Base-by-base conservation (phyloP, 73 alveolate species). In the Breviolum minutum region DNA sequence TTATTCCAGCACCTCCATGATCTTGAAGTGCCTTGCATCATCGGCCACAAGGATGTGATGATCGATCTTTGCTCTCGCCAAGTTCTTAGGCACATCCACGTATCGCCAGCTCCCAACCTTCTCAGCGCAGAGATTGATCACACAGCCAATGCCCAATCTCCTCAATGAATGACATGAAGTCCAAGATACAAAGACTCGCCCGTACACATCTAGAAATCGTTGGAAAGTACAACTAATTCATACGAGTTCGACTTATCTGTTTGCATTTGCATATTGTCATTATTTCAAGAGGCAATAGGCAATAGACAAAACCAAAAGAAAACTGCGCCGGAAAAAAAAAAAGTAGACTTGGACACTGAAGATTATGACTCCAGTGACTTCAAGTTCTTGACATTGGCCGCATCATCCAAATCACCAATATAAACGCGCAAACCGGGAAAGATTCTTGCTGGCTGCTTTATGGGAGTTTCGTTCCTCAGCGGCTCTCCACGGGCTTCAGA, bases 381-480 rank as follows among this genome's bases (percentile, higher is more conserved):
- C 71, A 83, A 26, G 61, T 83, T 83, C 76, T 83, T 9, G 62
- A 83, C 92, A 60, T 83, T 60, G 6, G 8, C 13, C 11, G 92
- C 92, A 83, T 83, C 92, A 62, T 61, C 73, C 76, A 83, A 61
- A 83, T 83, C 92, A 14, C 92, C 92, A 71, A 83, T 40, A 20
- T 19, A 83, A 22, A 83, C 11, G 24, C 62, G 92, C 71, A 83
- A 22, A 17, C 92, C 76, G 2, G 73, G 76, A 16, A 83, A 22
- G 76, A 83, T 14, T 76, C 76, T 19, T 74, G 92, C 92, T 7
- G 92, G 92, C 92, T 83, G 92, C 73, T 7, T 20, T 74, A 80
- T 69, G 14, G 88, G 88, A 27, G 68, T 48, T 17, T 2, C 19
- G 68, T 80, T 80, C 68, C 54, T 80, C 32, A 66, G 32, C 68